These are phyloP conservation scores for Hericium alpestre DNA, from an alignment of 768 basidiomycete genomes.

Conservation along the genomic window DNA sequence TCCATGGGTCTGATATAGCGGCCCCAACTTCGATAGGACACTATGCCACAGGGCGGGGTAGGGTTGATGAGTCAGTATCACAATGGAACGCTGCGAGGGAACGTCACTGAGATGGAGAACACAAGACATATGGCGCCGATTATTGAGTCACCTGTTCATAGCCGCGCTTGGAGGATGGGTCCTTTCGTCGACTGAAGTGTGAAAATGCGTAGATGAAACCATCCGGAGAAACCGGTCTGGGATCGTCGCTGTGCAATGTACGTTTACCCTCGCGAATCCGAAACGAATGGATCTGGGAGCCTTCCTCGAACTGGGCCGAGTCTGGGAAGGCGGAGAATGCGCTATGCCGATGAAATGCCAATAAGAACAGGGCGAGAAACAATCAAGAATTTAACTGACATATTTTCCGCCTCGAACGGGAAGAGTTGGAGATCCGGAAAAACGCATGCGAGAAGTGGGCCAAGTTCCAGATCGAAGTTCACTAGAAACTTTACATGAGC, in stretches of 20 bases:
- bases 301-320: constrained; percentile 75
- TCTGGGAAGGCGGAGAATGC: constrained; percentile 92
- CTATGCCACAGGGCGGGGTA: constrained; percentile 74
- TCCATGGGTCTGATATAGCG: constrained; percentile 63
- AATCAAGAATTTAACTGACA: constrained; percentile 40
- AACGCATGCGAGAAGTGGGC: constrained; percentile 64
- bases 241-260: constrained; percentile 15
- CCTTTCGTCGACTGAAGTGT: constrained; percentile 63
- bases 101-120: constrained; percentile 4
- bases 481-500: constrained; percentile 31
- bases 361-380: constrained; percentile 2
- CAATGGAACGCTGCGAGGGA: constrained; percentile 55
- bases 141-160: constrained; percentile 54
- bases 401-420: constrained; percentile 66
- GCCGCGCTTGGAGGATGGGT: constrained; percentile 59
- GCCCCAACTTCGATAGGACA: constrained; percentile 61
- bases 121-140: background rate
- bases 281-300: constrained; percentile 78
- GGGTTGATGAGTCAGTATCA: constrained; percentile 69
- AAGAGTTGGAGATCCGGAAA: constrained; percentile 59
- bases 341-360: constrained; percentile 27
- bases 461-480: constrained; percentile 82
- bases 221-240: constrained; percentile 35
- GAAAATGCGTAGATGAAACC: constrained; percentile 73
- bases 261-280: constrained; percentile 46